Evolutionary conservation across 202 grass and related monocot genomes (phyloP).

Genomic region (Setaria viridis): DNA sequence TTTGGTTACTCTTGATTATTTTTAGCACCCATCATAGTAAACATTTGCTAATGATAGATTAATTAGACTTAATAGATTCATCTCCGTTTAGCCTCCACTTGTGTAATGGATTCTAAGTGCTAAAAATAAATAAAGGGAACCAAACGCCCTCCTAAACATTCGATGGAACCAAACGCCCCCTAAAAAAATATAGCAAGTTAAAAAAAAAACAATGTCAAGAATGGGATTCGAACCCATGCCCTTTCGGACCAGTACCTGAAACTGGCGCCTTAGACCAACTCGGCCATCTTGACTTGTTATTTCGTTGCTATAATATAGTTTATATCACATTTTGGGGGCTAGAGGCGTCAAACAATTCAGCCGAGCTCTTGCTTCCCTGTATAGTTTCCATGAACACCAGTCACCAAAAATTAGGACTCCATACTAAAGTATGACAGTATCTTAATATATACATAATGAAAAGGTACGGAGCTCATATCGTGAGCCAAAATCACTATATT

Average conservation of each 20-base stretch:
- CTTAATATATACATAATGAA: too few relatives aligned
- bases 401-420: background rate
- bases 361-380: background rate
- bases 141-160: too few relatives aligned
- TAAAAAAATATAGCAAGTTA: too few relatives aligned
- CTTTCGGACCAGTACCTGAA: conserved; percentile 98
- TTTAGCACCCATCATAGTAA: too few relatives aligned
- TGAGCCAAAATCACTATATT: conserved; percentile 27
- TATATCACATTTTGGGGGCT: background rate
- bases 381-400: background rate
- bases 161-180: too few relatives aligned
- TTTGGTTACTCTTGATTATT: too few relatives aligned
- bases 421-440: background rate
- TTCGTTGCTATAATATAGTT: too few relatives aligned
- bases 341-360: background rate
- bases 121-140: too few relatives aligned
- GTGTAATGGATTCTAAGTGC: too few relatives aligned
- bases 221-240: conserved; percentile 94
- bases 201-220: conserved; percentile 54
- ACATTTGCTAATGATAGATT: too few relatives aligned
- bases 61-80: too few relatives aligned
- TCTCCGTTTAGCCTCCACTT: too few relatives aligned
- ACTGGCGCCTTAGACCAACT: conserved; percentile 98
- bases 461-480: background rate
- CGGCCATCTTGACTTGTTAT: conserved; percentile 69